Conservation (phyloP, 2,329 filamentous ascomycete genomes). For the Colletotrichum australisinense region DNA sequence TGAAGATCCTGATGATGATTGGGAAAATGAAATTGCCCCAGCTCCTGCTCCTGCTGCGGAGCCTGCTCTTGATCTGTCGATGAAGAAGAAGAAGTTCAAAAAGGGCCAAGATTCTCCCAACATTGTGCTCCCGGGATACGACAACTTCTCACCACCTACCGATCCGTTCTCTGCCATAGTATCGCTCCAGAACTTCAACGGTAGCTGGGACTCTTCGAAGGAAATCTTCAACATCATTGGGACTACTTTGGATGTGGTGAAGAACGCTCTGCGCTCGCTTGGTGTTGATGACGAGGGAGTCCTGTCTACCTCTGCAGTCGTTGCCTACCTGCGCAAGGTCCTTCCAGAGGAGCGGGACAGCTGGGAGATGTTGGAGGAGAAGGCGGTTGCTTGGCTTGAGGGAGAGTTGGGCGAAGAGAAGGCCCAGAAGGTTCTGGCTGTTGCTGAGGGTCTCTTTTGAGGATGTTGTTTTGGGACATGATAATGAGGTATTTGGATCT, state of each 20-base stretch:
- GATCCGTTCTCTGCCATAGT: slow-evolving; percentile 58
- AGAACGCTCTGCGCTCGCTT: not conserved
- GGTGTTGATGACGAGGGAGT: slow-evolving; percentile 1
- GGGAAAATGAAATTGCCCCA: not conserved
- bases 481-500: not conserved
- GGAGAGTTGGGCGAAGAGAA: slow-evolving; percentile 1
- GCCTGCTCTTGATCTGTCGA: not conserved
- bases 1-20: slow-evolving; percentile 57
- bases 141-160: not conserved
- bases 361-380: slow-evolving; percentile 74
- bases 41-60: not conserved
- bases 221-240: slow-evolving; percentile 44
- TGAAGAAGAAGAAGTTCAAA: not conserved
- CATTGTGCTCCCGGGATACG: not conserved
- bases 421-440: not conserved
- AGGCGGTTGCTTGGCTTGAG: slow-evolving; percentile 65
- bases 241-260: slow-evolving; percentile 26
- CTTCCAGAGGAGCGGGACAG: slow-evolving; percentile 59
- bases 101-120: slow-evolving; percentile 5
- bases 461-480: not conserved
- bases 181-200: slow-evolving; percentile 65
- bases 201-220: slow-evolving; percentile 58
- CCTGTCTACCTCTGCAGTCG: slow-evolving; percentile 51
- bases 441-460: not conserved
- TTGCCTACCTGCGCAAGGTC: slow-evolving; percentile 61